These are phyloP conservation scores for Chenopodium quinoa DNA, from an alignment of 148 eudicot genomes.

Conservation along the genomic window DNA sequence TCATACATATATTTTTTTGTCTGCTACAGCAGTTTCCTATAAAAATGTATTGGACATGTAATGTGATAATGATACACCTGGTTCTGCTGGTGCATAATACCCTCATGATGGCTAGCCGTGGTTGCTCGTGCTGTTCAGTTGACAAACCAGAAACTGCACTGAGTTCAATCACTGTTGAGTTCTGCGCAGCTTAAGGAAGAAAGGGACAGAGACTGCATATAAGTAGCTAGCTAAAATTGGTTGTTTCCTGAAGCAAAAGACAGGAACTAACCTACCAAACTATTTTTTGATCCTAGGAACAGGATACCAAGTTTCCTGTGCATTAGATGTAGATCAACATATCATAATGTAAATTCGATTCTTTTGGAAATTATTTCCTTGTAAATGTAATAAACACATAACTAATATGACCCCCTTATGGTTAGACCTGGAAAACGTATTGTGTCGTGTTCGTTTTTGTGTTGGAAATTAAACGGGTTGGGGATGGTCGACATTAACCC, in stretches of 20 bases:
- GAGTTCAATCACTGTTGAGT: background rate
- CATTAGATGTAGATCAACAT: background rate
- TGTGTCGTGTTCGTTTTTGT: no score
- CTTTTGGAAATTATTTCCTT: background rate
- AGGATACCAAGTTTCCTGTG: background rate
- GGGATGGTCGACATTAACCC: no score
- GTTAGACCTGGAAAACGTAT: no score
- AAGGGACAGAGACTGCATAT: background rate
- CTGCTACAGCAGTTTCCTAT: slow-evolving; percentile 1
- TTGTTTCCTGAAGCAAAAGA: background rate
- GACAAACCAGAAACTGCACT: background rate
- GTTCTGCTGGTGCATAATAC: background rate
- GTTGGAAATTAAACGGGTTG: no score
- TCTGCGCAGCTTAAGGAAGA: background rate
- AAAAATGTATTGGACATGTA: background rate
- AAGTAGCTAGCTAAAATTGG: background rate
- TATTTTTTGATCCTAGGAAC: background rate
- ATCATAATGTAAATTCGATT: background rate
- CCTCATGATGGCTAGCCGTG: background rate
- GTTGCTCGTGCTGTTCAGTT: background rate
- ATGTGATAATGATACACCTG: background rate
- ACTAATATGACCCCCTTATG: background rate
- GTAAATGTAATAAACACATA: slow-evolving; percentile 4
- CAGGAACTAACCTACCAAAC: background rate
- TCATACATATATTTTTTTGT: background rate